Percentiles rank a stretch among this genome's conserved stretches.
These are phyloP conservation scores for Hypomyces perniciosus DNA, from an alignment of 2,329 filamentous ascomycete species.

Conservation along the genomic window DNA sequence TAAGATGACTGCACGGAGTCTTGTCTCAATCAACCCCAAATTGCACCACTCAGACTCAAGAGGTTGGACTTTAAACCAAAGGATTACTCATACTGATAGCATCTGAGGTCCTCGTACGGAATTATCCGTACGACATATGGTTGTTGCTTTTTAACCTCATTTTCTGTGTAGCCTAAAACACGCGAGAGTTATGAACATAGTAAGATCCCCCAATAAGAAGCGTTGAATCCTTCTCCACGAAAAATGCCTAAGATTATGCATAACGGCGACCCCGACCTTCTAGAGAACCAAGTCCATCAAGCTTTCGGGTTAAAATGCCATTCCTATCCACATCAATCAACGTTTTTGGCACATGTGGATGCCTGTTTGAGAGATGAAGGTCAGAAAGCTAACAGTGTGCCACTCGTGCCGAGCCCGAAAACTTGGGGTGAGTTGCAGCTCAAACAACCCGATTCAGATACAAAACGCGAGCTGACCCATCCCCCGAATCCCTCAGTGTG, in stretches of 20 bases:
- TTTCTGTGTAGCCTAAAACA: background rate
- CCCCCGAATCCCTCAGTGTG: constrained; percentile 15
- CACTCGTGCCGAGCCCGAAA: constrained; percentile 22
- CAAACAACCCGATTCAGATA: background rate
- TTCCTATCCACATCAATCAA: constrained; percentile 2
- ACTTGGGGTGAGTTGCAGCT: constrained; percentile 16
- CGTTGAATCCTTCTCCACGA: background rate
- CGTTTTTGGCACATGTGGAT: background rate
- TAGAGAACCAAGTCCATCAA: too few relatives aligned
- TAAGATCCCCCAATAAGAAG: too few relatives aligned
- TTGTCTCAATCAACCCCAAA: too few relatives aligned
- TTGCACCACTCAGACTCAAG: too few relatives aligned
- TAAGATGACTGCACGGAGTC: too few relatives aligned
- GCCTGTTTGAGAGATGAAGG: constrained; percentile 17
- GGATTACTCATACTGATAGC: too few relatives aligned
- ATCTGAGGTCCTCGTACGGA: too few relatives aligned
- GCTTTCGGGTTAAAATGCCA: background rate
- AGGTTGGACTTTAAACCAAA: too few relatives aligned
- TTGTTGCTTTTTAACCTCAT: background rate
- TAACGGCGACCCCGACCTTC: too few relatives aligned
- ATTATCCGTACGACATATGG: too few relatives aligned
- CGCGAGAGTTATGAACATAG: too few relatives aligned
- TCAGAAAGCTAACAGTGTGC: constrained; percentile 19
- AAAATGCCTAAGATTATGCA: background rate
- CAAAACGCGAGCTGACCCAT: background rate